A percentile compares a stretch with the other conserved stretches of the same genome.
Evolutionary conservation across 768 basidiomycete genomes (phyloP).

Genomic region (Saitozyma podzolica): DNA sequence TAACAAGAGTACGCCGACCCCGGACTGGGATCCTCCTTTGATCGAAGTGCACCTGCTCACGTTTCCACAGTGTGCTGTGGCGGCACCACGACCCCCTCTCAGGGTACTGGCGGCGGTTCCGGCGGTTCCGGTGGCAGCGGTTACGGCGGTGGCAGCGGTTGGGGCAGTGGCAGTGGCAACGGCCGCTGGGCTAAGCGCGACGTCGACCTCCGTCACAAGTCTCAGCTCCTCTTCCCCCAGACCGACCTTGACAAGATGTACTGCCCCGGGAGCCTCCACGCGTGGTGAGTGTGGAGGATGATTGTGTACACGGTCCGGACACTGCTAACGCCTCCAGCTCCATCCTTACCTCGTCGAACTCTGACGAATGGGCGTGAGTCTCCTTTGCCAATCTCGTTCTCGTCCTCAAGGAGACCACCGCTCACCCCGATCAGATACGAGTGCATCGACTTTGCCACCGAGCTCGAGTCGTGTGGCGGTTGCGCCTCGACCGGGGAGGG

Average conservation of each 20-base stretch:
- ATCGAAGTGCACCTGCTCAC: background rate
- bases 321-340: background rate
- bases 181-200: slow-evolving; percentile 19
- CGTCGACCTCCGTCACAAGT: slow-evolving; percentile 12
- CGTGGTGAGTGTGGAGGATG: slow-evolving; percentile 32
- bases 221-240: slow-evolving; percentile 27
- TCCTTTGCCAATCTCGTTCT: background rate
- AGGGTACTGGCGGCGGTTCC: background rate
- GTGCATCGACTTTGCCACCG: slow-evolving; percentile 45
- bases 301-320: background rate
- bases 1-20: slow-evolving; percentile 14
- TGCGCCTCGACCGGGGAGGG: slow-evolving; percentile 42
- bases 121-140: background rate
- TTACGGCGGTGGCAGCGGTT: background rate
- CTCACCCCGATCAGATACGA: slow-evolving; percentile 29
- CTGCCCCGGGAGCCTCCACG: slow-evolving; percentile 46
- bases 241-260: slow-evolving; percentile 44
- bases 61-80: slow-evolving; percentile 14
- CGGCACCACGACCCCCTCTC: no score
- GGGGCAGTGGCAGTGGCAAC: slow-evolving; percentile 3
- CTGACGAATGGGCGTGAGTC: slow-evolving; percentile 36
- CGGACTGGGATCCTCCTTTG: no score
- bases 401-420: background rate
- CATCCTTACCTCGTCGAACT: slow-evolving; percentile 19
- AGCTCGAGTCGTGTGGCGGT: slow-evolving; percentile 50